These are phyloP conservation scores for Daldinia sp. DNA, from an alignment of 2,329 filamentous ascomycete genomes.

Conservation along the genomic window DNA sequence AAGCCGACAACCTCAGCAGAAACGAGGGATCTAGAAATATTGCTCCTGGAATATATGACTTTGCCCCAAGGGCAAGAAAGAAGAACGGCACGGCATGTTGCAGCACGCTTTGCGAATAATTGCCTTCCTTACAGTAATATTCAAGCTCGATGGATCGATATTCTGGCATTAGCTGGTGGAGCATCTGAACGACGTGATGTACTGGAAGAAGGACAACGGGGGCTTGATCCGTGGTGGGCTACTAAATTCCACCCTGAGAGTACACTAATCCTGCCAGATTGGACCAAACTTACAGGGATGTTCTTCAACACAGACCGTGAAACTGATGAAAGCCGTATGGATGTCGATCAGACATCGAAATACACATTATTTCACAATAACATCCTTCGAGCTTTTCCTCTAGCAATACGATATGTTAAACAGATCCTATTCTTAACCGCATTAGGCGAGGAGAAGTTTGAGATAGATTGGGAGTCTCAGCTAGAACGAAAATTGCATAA, in stretches of 20 bases:
- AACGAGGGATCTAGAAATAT: slow-evolving; percentile 57
- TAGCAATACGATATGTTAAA: slow-evolving; percentile 77
- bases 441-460: slow-evolving; percentile 66
- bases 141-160: slow-evolving; percentile 86
- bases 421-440: slow-evolving; percentile 65
- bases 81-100: slow-evolving; percentile 83
- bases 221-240: slow-evolving; percentile 75
- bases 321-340: slow-evolving; percentile 49
- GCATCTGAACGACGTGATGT: slow-evolving; percentile 82
- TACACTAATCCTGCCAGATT: slow-evolving; percentile 60
- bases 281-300: slow-evolving; percentile 62
- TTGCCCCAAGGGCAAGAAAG: slow-evolving; percentile 64
- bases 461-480: slow-evolving; percentile 86
- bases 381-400: slow-evolving; percentile 69
- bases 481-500: slow-evolving; percentile 79
- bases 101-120: slow-evolving; percentile 89
- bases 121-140: slow-evolving; percentile 85
- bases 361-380: slow-evolving; percentile 57
- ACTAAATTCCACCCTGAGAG: slow-evolving; percentile 52
- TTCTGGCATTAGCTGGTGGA: slow-evolving; percentile 79
- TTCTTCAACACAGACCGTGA: slow-evolving; percentile 59
- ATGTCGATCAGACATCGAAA: slow-evolving; percentile 57
- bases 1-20: slow-evolving; percentile 48
- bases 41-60: slow-evolving; percentile 78
- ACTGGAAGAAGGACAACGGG: slow-evolving; percentile 88